Evolutionary conservation across 805 yeast genomes (phyloP).

Genomic region (Wickerhamomyces subpelliculosus): DNA sequence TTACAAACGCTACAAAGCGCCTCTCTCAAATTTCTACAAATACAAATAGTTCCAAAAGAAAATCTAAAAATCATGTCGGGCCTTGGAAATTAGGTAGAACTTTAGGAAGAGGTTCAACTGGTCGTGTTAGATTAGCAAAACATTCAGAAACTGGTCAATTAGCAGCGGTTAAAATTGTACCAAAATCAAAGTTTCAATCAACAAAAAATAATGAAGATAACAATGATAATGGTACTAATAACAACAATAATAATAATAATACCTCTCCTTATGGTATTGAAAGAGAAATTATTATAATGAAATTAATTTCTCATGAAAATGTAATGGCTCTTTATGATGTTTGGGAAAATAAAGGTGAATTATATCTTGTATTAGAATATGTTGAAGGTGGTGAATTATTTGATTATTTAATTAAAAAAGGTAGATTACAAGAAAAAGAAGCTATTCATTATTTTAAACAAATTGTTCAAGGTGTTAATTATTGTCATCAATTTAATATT

Average conservation of each 20-base stretch:
- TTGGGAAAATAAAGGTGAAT: slow-evolving; percentile 79
- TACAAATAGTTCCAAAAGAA: slow-evolving; percentile 23
- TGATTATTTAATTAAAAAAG: slow-evolving; percentile 83
- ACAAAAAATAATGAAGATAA: slow-evolving; percentile 23
- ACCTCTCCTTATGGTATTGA: slow-evolving; percentile 74
- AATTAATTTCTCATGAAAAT: slow-evolving; percentile 69
- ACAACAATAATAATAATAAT: slow-evolving; percentile 52
- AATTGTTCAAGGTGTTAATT: slow-evolving; percentile 74
- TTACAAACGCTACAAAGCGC: slow-evolving; percentile 24
- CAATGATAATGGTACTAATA: no score
- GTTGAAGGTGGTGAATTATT: slow-evolving; percentile 97
- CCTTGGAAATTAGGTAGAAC: slow-evolving; percentile 97
- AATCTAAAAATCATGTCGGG: slow-evolving; percentile 45
- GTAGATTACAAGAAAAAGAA: slow-evolving; percentile 81
- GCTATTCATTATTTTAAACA: slow-evolving; percentile 88
- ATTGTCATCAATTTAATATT: slow-evolving; percentile 80
- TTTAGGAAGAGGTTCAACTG: slow-evolving; percentile 93
- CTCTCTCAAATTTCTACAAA: slow-evolving; percentile 22
- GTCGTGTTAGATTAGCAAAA: slow-evolving; percentile 88
- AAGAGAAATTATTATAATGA: slow-evolving; percentile 81
- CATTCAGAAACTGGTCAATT: slow-evolving; percentile 78
- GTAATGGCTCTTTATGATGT: slow-evolving; percentile 77
- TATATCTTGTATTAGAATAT: slow-evolving; percentile 86
- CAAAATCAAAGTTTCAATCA: slow-evolving; percentile 63
- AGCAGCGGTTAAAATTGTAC: slow-evolving; percentile 95